Conservation (phyloP, 257 asterid genomes). For the Solanum etuberosum region DNA sequence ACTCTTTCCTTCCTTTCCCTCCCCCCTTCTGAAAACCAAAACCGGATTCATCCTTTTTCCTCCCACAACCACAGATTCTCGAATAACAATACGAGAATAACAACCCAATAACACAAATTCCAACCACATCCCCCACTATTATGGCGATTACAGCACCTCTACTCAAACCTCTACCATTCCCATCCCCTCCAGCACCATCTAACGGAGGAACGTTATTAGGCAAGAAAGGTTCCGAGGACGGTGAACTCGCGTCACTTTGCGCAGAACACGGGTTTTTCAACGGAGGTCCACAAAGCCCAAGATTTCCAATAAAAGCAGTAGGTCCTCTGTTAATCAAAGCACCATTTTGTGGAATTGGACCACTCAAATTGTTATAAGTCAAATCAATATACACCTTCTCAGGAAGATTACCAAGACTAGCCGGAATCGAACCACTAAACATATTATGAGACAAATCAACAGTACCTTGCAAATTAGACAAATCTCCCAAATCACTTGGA, state of each 20-base stretch:
- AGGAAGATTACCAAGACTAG: slow-evolving; percentile 76
- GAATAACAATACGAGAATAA: slow-evolving; percentile 64
- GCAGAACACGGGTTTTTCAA: slow-evolving; percentile 54
- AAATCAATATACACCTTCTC: slow-evolving; percentile 86
- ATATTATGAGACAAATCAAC: slow-evolving; percentile 66
- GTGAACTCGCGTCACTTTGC: slow-evolving; percentile 35
- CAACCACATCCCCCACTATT: slow-evolving; percentile 58
- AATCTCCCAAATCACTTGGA: slow-evolving; percentile 58
- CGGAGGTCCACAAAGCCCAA: slow-evolving; percentile 84
- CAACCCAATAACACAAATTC: slow-evolving; percentile 64
- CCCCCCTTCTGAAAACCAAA: slow-evolving; percentile 55
- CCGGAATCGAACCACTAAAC: slow-evolving; percentile 65
- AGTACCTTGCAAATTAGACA: slow-evolving; percentile 63
- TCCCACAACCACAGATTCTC: slow-evolving; percentile 35
- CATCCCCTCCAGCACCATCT: slow-evolving; percentile 11
- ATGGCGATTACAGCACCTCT: slow-evolving; percentile 46
- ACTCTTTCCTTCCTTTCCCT: slow-evolving; percentile 39
- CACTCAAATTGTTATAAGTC: slow-evolving; percentile 55
- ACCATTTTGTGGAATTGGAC: slow-evolving; percentile 87
- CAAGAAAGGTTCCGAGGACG: slow-evolving; percentile 44
- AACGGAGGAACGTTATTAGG: slow-evolving; percentile 45
- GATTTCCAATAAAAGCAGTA: slow-evolving; percentile 88
- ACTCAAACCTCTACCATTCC: slow-evolving; percentile 39
- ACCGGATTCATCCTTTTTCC: slow-evolving; percentile 27
- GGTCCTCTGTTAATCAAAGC: slow-evolving; percentile 82